Evolutionary conservation across 176 grass and related monocot genomes (phyloP), one percentile per base, ranked within the genome.

Genomic region (Puya raimondii): DNA sequence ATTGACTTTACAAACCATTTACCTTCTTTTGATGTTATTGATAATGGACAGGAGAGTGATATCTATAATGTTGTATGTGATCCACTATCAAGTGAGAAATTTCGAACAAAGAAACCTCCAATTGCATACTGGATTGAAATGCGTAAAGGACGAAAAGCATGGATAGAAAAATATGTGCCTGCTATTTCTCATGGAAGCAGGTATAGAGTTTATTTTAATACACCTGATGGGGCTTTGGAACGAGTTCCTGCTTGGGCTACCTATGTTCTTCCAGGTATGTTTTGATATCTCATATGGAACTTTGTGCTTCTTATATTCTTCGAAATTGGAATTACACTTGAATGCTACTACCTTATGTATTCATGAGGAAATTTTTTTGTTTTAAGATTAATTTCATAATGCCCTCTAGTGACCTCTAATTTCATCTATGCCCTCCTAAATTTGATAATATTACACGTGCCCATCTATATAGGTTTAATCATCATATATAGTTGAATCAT

Each of bases 171-270:
- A 75, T 96, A 96, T 84, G 70, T 80, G 51, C 88, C 86, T 14
- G 72, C 51, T 4, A 89, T 96, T 88, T 81, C 79, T 74, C 92
- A 96, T 79, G 76, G 80, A 63, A 81, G 87, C 77, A 88, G 74
- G 84, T 96, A 96, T 68, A 81, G 79, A 64, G 71, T 96, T 96
- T 96, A 96, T 82, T 96, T 96, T 59, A 96, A 91, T 53, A 96
- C 92, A 72, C 81, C 88, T 87, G 88, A 96, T 65, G 92, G 92
- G 71, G 88, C 81, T 71, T 80, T 96, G 65, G 92, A 96, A 67
- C 83, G 88, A 64, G 70, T 96, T 72, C 88, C 92, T 63, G 83
- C 88, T 87, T 96, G 92, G 92, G 88, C 92, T 80, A 82, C 92
- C 56, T 96, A 91, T 87, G 88, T 91, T 83, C 73, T 89, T 80